These are phyloP conservation scores for Jacaranda mimosifolia DNA, from an alignment of 257 asterid species.

Conservation along the genomic window DNA sequence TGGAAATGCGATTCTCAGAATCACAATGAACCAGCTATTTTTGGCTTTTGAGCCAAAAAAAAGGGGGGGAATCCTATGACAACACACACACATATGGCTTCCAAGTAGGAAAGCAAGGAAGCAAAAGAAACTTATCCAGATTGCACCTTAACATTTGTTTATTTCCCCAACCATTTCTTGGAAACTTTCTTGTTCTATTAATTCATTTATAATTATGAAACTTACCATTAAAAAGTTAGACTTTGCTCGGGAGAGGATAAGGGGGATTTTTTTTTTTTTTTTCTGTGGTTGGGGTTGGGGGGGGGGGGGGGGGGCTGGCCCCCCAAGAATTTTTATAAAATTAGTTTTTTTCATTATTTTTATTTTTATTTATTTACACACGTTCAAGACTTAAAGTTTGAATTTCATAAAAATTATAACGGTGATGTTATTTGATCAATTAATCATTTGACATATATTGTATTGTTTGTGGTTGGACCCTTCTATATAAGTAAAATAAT, in stretches of 20 bases:
- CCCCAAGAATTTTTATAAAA: no score
- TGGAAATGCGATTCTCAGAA: conserved; percentile 18
- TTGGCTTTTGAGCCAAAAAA: conserved; percentile 3
- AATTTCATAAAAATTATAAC: no score
- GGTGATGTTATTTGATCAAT: no score
- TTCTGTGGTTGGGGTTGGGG: no score
- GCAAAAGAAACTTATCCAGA: conserved; percentile 36
- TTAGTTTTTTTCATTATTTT: no score
- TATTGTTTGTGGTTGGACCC: neutral
- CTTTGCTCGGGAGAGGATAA: neutral
- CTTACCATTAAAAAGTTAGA: neutral
- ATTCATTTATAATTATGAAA: neutral
- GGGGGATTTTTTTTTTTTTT: no score
- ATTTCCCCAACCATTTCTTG: neutral
- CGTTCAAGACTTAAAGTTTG: no score
- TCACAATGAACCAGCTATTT: neutral
- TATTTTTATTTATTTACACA: no score
- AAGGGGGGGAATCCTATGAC: conserved; percentile 32
- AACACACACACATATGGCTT: conserved; percentile 29
- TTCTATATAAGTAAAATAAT: no score
- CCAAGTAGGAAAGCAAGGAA: conserved; percentile 44
- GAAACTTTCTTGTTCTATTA: neutral
- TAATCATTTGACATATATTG: neutral
- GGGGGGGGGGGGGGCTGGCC: no score
- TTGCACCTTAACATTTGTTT: conserved; percentile 31